Evolutionary conservation across 2,329 filamentous ascomycete species (phyloP).

Genomic region (Cercospora berteroae): DNA sequence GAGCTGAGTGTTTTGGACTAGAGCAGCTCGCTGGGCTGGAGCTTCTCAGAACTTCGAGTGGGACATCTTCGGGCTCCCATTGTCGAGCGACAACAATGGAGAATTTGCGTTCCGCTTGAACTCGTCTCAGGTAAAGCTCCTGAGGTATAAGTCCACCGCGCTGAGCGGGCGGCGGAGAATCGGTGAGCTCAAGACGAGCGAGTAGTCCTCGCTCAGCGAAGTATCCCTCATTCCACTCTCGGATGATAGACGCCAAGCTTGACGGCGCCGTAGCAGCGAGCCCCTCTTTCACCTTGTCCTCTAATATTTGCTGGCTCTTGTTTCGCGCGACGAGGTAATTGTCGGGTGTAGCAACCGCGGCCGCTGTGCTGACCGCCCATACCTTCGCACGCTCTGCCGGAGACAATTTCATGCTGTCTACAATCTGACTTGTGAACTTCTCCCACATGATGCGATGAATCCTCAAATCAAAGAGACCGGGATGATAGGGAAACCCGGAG

Average conservation of each 20-base stretch:
- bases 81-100: slow-evolving; percentile 27
- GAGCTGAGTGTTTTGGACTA: not conserved
- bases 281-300: slow-evolving; percentile 27
- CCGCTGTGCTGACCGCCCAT: slow-evolving; percentile 22
- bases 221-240: slow-evolving; percentile 30
- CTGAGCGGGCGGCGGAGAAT: slow-evolving; percentile 20
- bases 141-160: slow-evolving; percentile 20
- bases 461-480: slow-evolving; percentile 27
- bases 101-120: slow-evolving; percentile 28
- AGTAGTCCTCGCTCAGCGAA: slow-evolving; percentile 27
- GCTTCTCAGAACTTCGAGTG: not conserved
- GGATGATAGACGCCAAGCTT: slow-evolving; percentile 24
- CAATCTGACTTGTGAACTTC: slow-evolving; percentile 25
- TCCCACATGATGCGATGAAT: slow-evolving; percentile 30
- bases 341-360: slow-evolving; percentile 14
- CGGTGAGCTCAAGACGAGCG: slow-evolving; percentile 26
- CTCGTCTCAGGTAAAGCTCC: slow-evolving; percentile 18
- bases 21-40: not conserved
- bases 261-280: slow-evolving; percentile 20
- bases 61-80: slow-evolving; percentile 13
- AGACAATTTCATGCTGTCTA: slow-evolving; percentile 22
- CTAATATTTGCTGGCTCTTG: slow-evolving; percentile 22
- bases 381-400: slow-evolving; percentile 25
- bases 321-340: slow-evolving; percentile 16
- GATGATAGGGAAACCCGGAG: slow-evolving; percentile 29